These are phyloP conservation scores for Chlamydomonas sp. DNA, from an alignment of 139 green algal species.

Conservation along the genomic window DNA sequence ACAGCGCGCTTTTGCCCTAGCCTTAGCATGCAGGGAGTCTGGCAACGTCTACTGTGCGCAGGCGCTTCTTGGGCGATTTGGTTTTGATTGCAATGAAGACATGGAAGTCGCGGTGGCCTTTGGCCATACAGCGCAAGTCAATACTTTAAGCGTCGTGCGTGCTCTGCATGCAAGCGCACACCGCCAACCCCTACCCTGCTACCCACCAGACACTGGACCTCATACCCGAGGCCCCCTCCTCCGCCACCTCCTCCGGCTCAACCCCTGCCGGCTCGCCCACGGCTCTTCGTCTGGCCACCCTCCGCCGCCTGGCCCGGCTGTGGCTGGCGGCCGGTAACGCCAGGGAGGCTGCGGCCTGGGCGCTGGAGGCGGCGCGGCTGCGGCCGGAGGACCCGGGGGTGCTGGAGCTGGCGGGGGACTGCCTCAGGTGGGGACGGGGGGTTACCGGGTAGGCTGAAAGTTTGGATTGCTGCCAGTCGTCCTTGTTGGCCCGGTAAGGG, in stretches of 20 bases:
- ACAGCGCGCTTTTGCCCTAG: neutral
- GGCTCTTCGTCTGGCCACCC: neutral
- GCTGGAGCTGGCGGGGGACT: slow-evolving; percentile 26
- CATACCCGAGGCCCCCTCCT: neutral
- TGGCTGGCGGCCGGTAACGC: slow-evolving; percentile 21
- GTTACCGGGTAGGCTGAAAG: neutral
- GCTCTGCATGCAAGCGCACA: too few relatives aligned
- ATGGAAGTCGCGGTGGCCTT: too few relatives aligned
- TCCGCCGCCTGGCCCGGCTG: slow-evolving; percentile 16
- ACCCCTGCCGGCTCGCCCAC: too few relatives aligned
- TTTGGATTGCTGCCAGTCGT: neutral
- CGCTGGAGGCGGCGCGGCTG: slow-evolving; percentile 14
- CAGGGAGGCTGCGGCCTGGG: neutral
- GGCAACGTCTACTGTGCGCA: too few relatives aligned
- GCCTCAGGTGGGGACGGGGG: slow-evolving; percentile 13
- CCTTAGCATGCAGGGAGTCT: too few relatives aligned
- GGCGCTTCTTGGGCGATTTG: too few relatives aligned
- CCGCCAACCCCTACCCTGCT: neutral
- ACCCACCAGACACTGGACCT: too few relatives aligned
- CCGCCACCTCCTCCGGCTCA: neutral
- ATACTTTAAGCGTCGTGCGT: too few relatives aligned
- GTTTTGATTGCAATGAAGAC: too few relatives aligned
- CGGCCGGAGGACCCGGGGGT: slow-evolving; percentile 7
- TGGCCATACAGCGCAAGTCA: too few relatives aligned
- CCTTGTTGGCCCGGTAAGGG: neutral